Conservation (phyloP, 305 asterid genomes). For the Fraxinus baroniana region DNA sequence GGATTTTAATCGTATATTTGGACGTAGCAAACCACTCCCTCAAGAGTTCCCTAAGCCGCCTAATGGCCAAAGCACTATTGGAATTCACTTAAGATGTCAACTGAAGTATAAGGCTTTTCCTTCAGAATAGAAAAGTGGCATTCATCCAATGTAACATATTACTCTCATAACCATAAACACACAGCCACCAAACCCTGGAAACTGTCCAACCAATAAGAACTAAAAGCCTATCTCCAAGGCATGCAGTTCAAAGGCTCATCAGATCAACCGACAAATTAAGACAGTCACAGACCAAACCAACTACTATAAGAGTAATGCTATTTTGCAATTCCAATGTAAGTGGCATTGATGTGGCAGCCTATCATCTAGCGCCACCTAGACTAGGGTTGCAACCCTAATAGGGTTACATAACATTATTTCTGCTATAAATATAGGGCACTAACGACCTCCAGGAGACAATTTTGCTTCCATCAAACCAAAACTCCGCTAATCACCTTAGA, state of each 20-base stretch:
- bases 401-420: too few relatives aligned
- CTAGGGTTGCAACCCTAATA: too few relatives aligned
- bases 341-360: too few relatives aligned
- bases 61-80: background rate
- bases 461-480: background rate
- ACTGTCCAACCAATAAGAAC: background rate
- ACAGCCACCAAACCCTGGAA: background rate
- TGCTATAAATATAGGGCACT: background rate
- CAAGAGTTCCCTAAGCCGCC: background rate
- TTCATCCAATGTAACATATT: background rate
- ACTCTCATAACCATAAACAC: background rate
- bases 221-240: background rate
- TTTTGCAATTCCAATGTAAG: too few relatives aligned
- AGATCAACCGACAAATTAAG: background rate
- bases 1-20: background rate
- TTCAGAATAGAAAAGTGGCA: background rate
- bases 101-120: background rate
- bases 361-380: too few relatives aligned
- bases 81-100: background rate
- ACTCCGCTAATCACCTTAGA: background rate
- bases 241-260: background rate
- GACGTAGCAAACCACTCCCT: background rate
- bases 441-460: background rate
- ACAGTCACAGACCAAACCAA: background rate
- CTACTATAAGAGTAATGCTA: background rate